phyloP scores from a whole-genome alignment of 2,329 filamentous ascomycete species.

The Pseudogymnoascus sp. region DNA sequence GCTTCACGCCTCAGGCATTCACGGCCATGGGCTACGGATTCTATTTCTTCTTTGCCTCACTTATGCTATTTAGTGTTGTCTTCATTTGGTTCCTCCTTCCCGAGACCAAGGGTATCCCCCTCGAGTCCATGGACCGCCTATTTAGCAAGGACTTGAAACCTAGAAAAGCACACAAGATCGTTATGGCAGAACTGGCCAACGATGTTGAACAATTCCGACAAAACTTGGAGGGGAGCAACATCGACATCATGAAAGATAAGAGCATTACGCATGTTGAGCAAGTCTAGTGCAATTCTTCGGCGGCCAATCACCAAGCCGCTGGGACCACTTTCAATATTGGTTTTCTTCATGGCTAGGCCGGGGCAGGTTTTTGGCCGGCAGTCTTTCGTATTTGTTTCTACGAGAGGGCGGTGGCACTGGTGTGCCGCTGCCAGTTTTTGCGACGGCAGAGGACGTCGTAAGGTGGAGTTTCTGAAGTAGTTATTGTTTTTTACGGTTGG shows the following conservation, averaged over 20 bases:
- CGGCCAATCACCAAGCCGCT: not conserved
- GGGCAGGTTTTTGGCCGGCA: not conserved
- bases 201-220: slow-evolving; percentile 21
- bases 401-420: not conserved
- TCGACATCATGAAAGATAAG: slow-evolving; percentile 20
- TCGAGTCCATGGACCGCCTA: slow-evolving; percentile 57
- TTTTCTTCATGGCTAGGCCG: not conserved
- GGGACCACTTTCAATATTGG: not conserved
- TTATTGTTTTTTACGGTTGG: slow-evolving; percentile 6
- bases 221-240: slow-evolving; percentile 19
- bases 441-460: not conserved
- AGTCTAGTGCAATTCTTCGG: slow-evolving; percentile 11
- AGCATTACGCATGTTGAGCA: slow-evolving; percentile 19
- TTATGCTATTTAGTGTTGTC: slow-evolving; percentile 49
- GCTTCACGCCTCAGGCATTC: slow-evolving; percentile 62
- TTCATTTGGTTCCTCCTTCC: slow-evolving; percentile 57
- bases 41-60: slow-evolving; percentile 59
- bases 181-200: slow-evolving; percentile 21
- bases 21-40: slow-evolving; percentile 51
- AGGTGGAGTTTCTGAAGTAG: slow-evolving; percentile 2
- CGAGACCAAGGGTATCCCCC: slow-evolving; percentile 57
- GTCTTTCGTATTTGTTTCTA: slow-evolving; percentile 1
- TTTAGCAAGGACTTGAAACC: slow-evolving; percentile 35
- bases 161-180: slow-evolving; percentile 20
- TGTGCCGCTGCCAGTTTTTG: not conserved